Conservation (phyloP, 176 grass and related monocot genomes). For the Carex scoparia region DNA sequence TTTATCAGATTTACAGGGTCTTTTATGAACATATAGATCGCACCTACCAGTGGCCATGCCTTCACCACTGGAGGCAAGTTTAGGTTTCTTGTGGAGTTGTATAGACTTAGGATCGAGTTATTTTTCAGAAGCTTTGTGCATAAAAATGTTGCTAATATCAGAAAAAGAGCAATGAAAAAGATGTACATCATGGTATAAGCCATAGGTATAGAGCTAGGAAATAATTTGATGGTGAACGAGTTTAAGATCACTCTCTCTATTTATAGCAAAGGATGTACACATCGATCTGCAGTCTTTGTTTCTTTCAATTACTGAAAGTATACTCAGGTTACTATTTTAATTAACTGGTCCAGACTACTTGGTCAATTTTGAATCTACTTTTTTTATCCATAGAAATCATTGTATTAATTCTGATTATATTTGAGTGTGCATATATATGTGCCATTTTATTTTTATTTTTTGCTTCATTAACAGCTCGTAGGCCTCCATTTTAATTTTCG, state of each 20-base stretch:
- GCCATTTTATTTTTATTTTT: no score
- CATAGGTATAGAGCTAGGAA: neutral
- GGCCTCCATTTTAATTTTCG: no score
- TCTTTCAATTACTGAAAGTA: no score
- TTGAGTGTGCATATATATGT: no score
- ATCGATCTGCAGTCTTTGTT: no score
- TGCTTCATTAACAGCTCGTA: no score
- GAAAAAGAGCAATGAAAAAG: neutral
- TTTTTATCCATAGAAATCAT: no score
- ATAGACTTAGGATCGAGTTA: no score
- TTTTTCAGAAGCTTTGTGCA: neutral
- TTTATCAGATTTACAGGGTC: slow-evolving; percentile 34
- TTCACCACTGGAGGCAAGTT: neutral
- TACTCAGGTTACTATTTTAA: no score
- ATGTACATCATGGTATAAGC: neutral
- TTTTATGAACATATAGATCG: slow-evolving; percentile 21
- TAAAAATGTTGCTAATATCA: neutral
- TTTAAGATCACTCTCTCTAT: neutral
- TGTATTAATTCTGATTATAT: no score
- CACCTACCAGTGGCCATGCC: neutral
- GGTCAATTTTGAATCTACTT: no score
- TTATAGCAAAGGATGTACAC: neutral
- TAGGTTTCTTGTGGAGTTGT: neutral
- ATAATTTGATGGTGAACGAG: neutral
- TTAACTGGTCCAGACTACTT: no score